Conservation (phyloP, 73 alveolate species). For the Paramecium pentaurelia region DNA sequence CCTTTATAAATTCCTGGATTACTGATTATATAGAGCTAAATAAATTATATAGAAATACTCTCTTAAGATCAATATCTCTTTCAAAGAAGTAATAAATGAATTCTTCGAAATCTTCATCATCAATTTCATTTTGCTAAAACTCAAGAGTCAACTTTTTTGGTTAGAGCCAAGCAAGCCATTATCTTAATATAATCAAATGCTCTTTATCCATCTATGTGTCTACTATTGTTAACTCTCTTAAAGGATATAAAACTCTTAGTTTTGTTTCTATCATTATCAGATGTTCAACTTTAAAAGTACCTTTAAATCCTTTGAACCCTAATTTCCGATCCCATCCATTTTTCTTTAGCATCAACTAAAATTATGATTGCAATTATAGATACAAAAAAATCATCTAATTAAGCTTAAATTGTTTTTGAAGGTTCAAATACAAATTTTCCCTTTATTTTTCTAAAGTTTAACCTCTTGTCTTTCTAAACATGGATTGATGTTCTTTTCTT, state of each 20-base stretch:
- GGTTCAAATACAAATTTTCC: not conserved
- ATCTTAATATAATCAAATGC: not conserved
- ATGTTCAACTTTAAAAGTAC: slow-evolving; percentile 25
- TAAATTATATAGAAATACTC: not conserved
- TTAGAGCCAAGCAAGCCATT: not conserved
- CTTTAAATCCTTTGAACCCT: slow-evolving; percentile 16
- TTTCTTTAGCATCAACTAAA: not conserved
- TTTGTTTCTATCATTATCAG: not conserved
- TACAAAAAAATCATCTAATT: not conserved
- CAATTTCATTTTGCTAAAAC: slow-evolving; percentile 18
- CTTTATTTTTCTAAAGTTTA: not conserved
- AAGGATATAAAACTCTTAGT: not conserved
- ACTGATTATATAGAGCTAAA: not conserved
- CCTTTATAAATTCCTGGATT: slow-evolving; percentile 50
- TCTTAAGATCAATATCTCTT: not conserved
- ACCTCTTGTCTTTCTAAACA: not conserved
- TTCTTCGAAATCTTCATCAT: not conserved
- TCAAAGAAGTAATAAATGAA: not conserved
- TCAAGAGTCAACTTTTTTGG: not conserved
- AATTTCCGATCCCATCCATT: not conserved
- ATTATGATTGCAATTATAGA: not conserved
- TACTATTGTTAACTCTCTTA: not conserved
- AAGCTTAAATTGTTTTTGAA: not conserved
- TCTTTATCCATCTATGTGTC: slow-evolving; percentile 8
- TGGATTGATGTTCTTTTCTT: not conserved